Conservation (phyloP, 1,139 yeast species). For the Zygosaccharomyces sapae region DNA sequence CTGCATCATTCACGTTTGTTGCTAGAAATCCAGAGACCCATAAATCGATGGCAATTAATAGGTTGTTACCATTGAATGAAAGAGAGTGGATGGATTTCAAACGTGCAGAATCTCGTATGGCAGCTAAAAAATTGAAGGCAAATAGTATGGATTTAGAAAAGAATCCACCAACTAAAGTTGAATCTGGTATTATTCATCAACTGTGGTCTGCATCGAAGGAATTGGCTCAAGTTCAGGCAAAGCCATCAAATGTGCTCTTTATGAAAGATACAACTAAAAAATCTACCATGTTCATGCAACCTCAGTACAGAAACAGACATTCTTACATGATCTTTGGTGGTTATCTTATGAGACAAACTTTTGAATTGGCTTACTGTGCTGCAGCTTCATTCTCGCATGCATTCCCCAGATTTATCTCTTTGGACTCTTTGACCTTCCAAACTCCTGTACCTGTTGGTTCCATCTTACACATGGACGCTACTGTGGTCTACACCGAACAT, state of each 20-base stretch:
- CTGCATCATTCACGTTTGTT: slow-evolving; percentile 91
- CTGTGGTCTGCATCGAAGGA: slow-evolving; percentile 64
- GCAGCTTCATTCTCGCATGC: slow-evolving; percentile 84
- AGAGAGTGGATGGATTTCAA: slow-evolving; percentile 78
- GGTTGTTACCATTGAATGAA: slow-evolving; percentile 68
- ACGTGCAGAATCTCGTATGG: slow-evolving; percentile 85
- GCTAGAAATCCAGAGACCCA: slow-evolving; percentile 91
- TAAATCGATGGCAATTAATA: slow-evolving; percentile 78
- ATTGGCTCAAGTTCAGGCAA: slow-evolving; percentile 36
- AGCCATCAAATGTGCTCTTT: slow-evolving; percentile 49
- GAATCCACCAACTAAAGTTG: slow-evolving; percentile 69
- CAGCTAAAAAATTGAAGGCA: slow-evolving; percentile 76
- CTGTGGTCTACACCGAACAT: slow-evolving; percentile 80
- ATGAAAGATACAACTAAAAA: slow-evolving; percentile 69
- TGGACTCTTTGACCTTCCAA: slow-evolving; percentile 85
- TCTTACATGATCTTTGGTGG: slow-evolving; percentile 95
- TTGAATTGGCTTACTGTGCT: slow-evolving; percentile 87
- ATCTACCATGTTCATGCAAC: slow-evolving; percentile 88
- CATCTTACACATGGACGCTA: slow-evolving; percentile 73
- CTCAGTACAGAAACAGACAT: slow-evolving; percentile 91
- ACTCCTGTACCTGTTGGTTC: slow-evolving; percentile 95
- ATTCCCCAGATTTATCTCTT: slow-evolving; percentile 80
- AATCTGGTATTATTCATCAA: slow-evolving; percentile 67
- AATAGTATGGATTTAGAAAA: slow-evolving; percentile 52
- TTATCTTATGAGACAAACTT: slow-evolving; percentile 81